Conservation (phyloP, 441 rosid species). For the Gossypium davidsonii region DNA sequence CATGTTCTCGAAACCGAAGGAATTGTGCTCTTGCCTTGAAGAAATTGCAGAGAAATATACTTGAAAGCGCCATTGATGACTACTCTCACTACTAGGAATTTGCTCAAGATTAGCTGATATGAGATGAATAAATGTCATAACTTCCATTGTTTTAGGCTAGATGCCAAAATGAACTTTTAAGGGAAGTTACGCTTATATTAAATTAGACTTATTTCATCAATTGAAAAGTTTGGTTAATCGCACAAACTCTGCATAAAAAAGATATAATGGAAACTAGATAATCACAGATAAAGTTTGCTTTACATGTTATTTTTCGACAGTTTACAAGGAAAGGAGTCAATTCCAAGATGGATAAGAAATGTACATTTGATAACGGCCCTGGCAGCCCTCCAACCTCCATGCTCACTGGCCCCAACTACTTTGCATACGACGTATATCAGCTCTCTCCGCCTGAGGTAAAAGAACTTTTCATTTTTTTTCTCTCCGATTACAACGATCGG, state of each 20-base stretch:
- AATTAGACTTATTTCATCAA: too few species aligned
- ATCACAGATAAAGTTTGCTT: background rate
- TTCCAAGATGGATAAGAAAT: background rate
- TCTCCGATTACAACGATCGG: too few species aligned
- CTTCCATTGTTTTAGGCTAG: too few species aligned
- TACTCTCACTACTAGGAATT: background rate
- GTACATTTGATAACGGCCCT: slow-evolving; percentile 1
- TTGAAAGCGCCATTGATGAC: background rate
- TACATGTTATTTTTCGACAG: background rate
- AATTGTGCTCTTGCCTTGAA: slow-evolving; percentile 29
- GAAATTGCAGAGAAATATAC: slow-evolving; percentile 20
- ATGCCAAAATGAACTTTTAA: too few species aligned
- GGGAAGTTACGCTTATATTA: too few species aligned
- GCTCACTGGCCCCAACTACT: background rate
- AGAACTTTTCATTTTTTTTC: too few species aligned
- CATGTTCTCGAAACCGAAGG: slow-evolving; percentile 41
- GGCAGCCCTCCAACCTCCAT: slow-evolving; percentile 7
- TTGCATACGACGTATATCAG: background rate
- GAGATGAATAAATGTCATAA: too few species aligned
- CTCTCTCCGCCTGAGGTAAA: background rate
- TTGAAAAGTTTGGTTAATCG: too few species aligned
- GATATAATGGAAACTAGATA: too few species aligned
- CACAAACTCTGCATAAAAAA: too few species aligned
- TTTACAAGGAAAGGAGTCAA: background rate
- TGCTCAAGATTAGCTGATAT: background rate